Base-by-base conservation (phyloP, 306 rosid genomes). In the Astragalus glycyphyllos region DNA sequence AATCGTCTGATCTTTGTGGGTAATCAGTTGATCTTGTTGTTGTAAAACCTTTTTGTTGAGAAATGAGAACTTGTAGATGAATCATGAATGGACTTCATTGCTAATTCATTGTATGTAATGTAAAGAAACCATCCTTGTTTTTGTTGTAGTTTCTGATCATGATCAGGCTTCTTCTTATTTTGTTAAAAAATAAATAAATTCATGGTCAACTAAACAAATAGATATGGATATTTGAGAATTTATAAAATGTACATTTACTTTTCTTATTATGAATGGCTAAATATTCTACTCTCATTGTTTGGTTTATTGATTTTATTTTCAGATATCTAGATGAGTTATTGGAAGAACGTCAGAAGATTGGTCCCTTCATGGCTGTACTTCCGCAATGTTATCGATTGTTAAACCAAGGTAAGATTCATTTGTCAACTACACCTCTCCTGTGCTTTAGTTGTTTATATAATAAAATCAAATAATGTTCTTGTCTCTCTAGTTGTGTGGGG, bases 321-420 rank as follows among this genome's bases (percentile, higher is more conserved):
- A 95, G 99, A 62, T 91, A 89, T 77, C 70, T 95, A 23, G 51
- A 87, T 11, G 97, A 91, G 80, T 75, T 95, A 65, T 81, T 95
- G 65, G 90, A 75, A 10, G 99, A 95, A 78, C 97, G 97, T 49
- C 90, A 71, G 64, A 91, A 91, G 77, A 84, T 95, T 38, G 40
- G 77, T 77, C 99, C 99, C 2, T 95, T 95, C 75, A 31, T 85
- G 73, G 71, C 91, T 3, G 90, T 91, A 69, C 96, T 95, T 50
- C 97, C 99, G 9, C 45, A 79, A 48, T 48, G 85, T 73, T 83
- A 48, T 73, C 83, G 94, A 76, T 84, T 95, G 83, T 55, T 95
- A 72, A 94, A 79, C 96, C 95, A 91, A 86, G 99, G 99, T 94
- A 63, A 80, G 89, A 51, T 85, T 77, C 23, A 3, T 71, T 59